Percentiles rank a stretch among this genome's conserved stretches.
These are phyloP conservation scores for Aspergillus indologenus DNA, from an alignment of 495 filamentous ascomycete species.

Conservation along the genomic window DNA sequence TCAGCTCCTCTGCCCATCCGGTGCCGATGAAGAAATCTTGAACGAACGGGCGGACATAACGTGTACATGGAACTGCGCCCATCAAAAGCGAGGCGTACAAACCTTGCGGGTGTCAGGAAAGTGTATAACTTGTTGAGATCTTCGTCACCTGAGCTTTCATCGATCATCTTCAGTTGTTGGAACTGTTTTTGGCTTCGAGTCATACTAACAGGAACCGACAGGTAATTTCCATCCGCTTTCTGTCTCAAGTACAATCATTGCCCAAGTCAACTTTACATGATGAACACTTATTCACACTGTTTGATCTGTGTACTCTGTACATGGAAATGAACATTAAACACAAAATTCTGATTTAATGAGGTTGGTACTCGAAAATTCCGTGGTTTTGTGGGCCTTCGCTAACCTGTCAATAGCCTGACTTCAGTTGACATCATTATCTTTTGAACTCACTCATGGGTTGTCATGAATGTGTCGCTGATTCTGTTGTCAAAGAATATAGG, in stretches of 20 bases:
- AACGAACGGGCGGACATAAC: constrained; percentile 99
- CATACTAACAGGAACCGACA: constrained; percentile 23
- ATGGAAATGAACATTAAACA: constrained; percentile 75
- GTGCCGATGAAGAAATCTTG: constrained; percentile 79
- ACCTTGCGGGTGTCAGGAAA: constrained; percentile 64
- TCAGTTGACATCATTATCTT: constrained; percentile 39
- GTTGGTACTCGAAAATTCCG: constrained; percentile 44
- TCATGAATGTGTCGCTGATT: constrained; percentile 35
- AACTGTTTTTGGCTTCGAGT: constrained; percentile 7
- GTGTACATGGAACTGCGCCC: constrained; percentile 62
- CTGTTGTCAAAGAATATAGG: constrained; percentile 20
- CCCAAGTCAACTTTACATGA: constrained; percentile 57
- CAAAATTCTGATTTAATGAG: constrained; percentile 99
- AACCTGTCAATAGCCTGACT: constrained; percentile 45
- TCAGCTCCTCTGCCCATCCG: constrained; percentile 16
- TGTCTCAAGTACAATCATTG: constrained; percentile 5
- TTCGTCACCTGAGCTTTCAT: constrained; percentile 81
- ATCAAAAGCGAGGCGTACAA: constrained; percentile 81
- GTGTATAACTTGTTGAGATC: constrained; percentile 92
- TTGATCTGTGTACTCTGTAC: constrained; percentile 63
- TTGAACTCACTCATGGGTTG: constrained; percentile 25
- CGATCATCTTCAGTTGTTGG: constrained; percentile 11
- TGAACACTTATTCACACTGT: constrained; percentile 97
- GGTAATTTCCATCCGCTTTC: constrained; percentile 28
- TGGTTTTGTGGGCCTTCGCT: constrained; percentile 29